phyloP scores from a whole-genome alignment of 2,329 filamentous ascomycete species.

The Diaporthe eres region DNA sequence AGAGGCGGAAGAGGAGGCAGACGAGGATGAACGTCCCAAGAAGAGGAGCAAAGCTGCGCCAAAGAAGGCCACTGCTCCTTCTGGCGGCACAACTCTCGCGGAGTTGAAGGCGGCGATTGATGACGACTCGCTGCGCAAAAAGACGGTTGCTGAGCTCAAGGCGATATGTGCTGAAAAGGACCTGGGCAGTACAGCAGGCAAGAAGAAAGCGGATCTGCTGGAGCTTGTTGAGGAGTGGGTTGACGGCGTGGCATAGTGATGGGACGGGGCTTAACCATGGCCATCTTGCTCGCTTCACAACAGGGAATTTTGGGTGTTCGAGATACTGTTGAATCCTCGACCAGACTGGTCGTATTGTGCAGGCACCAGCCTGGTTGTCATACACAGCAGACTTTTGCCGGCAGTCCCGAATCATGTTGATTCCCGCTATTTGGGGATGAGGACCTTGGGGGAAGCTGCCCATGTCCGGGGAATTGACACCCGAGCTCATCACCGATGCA shows the following conservation, averaged over 20 bases:
- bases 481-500: slow-evolving; percentile 9
- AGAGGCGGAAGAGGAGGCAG: slow-evolving; percentile 61
- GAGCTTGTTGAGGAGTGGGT: slow-evolving; percentile 71
- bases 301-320: not conserved
- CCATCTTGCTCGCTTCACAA: not conserved
- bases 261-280: not conserved
- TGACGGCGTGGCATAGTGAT: slow-evolving; percentile 50
- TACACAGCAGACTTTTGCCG: not conserved
- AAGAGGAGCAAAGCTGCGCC: slow-evolving; percentile 60
- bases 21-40: slow-evolving; percentile 54
- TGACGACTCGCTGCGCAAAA: slow-evolving; percentile 63
- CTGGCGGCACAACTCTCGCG: slow-evolving; percentile 57
- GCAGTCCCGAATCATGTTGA: not conserved
- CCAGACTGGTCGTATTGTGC: not conserved
- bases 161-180: slow-evolving; percentile 63
- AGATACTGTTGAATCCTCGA: not conserved
- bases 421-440: not conserved
- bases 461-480: slow-evolving; percentile 23
- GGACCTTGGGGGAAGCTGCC: not conserved
- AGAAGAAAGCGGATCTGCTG: slow-evolving; percentile 67
- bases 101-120: slow-evolving; percentile 62
- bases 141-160: slow-evolving; percentile 68
- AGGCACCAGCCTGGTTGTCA: not conserved
- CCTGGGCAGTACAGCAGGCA: slow-evolving; percentile 60
- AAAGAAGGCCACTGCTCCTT: slow-evolving; percentile 44